Evolutionary conservation across 2,329 filamentous ascomycete species (phyloP).

Genomic region (Cladosporium velox): DNA sequence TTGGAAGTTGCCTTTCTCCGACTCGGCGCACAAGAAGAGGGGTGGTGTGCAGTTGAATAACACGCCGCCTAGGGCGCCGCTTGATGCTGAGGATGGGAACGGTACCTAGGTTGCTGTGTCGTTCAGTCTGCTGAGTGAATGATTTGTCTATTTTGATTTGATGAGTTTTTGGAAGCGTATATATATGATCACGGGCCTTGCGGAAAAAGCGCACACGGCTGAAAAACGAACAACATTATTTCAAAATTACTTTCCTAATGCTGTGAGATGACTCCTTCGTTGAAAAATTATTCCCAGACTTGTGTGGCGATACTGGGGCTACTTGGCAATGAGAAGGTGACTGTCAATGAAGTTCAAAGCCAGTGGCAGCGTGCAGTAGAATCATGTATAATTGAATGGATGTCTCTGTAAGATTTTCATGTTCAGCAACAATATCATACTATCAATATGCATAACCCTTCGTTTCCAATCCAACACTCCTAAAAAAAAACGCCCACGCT

Average conservation of each 20-base stretch:
- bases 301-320: neutral
- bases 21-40: conserved; percentile 80
- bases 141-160: neutral
- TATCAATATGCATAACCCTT: neutral
- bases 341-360: neutral
- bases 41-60: conserved; percentile 88
- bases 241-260: neutral
- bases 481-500: neutral
- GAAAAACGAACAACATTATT: neutral
- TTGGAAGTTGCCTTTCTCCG: conserved; percentile 80
- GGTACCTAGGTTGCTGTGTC: neutral
- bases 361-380: neutral
- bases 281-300: neutral
- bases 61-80: conserved; percentile 69
- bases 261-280: neutral
- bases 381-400: neutral
- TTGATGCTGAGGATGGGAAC: conserved; percentile 65
- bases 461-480: neutral
- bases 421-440: neutral
- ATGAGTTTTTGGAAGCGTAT: conserved; percentile 1
- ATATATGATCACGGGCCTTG: neutral
- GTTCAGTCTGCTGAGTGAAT: too few species aligned
- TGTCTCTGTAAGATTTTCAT: neutral
- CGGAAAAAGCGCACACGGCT: neutral
- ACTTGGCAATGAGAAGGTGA: neutral